Percentiles rank a stretch among this genome's conserved stretches.
phyloP scores from a whole-genome alignment of 257 asterid genomes.

The Solanum commersonii region DNA sequence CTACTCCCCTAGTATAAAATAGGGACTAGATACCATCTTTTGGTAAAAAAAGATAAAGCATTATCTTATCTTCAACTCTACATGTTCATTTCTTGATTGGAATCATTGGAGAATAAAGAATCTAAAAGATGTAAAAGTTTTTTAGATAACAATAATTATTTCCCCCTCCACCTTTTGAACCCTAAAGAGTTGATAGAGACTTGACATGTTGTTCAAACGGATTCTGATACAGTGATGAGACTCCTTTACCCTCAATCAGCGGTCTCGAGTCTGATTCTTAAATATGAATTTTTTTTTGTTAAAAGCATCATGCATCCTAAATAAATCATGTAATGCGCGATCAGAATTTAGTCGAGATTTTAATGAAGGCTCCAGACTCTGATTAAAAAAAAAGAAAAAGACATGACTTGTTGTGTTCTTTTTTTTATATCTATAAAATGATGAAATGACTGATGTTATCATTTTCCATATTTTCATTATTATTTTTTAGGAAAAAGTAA shows the following conservation, averaged over 20 bases:
- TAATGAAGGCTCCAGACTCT: no score
- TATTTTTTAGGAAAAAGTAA: neutral
- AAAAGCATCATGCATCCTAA: no score
- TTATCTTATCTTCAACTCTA: neutral
- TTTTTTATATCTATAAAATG: no score
- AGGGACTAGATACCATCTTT: neutral
- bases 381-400: no score
- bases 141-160: neutral
- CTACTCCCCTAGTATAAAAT: neutral
- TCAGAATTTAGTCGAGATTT: no score
- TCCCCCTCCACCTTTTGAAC: neutral
- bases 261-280: rapidly evolving
- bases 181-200: neutral
- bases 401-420: no score
- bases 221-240: neutral
- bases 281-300: no score
- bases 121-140: neutral
- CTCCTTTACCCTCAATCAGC: rapidly evolving
- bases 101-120: neutral
- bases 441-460: neutral
- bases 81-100: neutral
- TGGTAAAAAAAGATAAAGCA: neutral
- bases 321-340: rapidly evolving
- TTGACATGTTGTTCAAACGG: neutral
- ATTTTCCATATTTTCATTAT: neutral